Evolutionary conservation across 176 grass and related monocot genomes (phyloP), one percentile per base, ranked within the genome.

Genomic region (Rhynchospora breviuscula): DNA sequence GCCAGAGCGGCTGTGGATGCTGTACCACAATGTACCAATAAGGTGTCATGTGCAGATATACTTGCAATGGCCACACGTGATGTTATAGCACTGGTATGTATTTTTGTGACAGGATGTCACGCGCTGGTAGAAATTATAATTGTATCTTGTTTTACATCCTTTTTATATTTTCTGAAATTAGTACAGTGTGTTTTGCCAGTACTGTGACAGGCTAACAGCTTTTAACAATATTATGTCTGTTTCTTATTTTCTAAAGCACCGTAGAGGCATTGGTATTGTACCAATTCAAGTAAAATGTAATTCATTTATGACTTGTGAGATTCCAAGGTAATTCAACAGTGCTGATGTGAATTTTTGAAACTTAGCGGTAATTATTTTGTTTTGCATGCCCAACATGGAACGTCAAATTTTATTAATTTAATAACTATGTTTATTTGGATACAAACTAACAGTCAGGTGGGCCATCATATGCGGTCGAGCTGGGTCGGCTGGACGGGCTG

Each of bases 11-110:
- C 95, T 29, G 89, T 98, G 25, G 95, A 98, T 72, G 85, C 90
- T 6, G 88, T 91, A 81, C 84, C 88, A 22, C 79, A 75, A 66
- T 98, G 95, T 91, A 22, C 81, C 4, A 94, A 93, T 84, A 76
- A 76, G 84, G 95, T 98, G 6, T 98, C 95, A 0, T 98, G 95
- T 61, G 92, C 95, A 4, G 95, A 98, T 87, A 93, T 98, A 84
- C 95, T 98, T 25, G 62, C 91, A 35, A 88, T 98, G 61, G 95
- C 95, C 79, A 94, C 95, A 22, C 83, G 92, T 2, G 95, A 98
- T 33, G 90, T 86, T 87, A 89, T 94, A 31, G 90, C 12, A 11
- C 67, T 98, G 81, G 95, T 98, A 78, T 12, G 87, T 82, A 22
- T 15, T 40, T 47, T 44, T 62, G 11, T 64, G 12, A 17, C 73